Evolutionary conservation across 1,139 yeast genomes (phyloP).

Genomic region (Pichia sp.): DNA sequence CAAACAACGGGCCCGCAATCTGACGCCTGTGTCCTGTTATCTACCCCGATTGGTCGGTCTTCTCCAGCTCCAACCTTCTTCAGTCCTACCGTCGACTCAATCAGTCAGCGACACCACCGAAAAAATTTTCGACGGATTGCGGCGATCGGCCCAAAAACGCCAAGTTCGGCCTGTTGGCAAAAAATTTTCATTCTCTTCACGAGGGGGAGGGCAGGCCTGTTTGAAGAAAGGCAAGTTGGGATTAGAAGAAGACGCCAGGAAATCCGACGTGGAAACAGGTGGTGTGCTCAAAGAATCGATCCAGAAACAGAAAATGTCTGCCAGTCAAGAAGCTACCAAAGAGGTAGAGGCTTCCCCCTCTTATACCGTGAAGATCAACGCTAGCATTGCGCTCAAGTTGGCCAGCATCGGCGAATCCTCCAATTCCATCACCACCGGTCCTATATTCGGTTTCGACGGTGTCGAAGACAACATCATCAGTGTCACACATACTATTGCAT

Average conservation of each 20-base stretch:
- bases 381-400: constrained; percentile 64
- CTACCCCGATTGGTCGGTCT: not conserved
- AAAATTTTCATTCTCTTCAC: not conserved
- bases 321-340: not conserved
- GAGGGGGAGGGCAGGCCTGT: not conserved
- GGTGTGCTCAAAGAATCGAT: not conserved
- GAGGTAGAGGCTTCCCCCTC: constrained; percentile 7
- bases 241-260: not conserved
- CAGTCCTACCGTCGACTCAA: not conserved
- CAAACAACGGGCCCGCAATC: not conserved
- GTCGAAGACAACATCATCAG: constrained; percentile 44
- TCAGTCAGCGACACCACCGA: not conserved
- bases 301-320: constrained; percentile 1
- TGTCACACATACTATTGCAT: constrained; percentile 49
- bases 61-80: not conserved
- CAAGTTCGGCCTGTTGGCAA: not conserved
- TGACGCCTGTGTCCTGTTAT: not conserved
- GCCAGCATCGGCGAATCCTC: constrained; percentile 70
- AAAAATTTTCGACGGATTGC: not conserved
- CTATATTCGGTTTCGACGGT: constrained; percentile 70
- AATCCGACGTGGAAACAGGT: no score
- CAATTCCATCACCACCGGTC: constrained; percentile 69
- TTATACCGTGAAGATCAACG: constrained; percentile 42
- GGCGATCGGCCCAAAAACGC: not conserved
- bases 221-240: not conserved